Evolutionary conservation across 2,329 filamentous ascomycete genomes (phyloP), one percentile per base, ranked within the genome.

Genomic region (Colletotrichum paranaense): DNA sequence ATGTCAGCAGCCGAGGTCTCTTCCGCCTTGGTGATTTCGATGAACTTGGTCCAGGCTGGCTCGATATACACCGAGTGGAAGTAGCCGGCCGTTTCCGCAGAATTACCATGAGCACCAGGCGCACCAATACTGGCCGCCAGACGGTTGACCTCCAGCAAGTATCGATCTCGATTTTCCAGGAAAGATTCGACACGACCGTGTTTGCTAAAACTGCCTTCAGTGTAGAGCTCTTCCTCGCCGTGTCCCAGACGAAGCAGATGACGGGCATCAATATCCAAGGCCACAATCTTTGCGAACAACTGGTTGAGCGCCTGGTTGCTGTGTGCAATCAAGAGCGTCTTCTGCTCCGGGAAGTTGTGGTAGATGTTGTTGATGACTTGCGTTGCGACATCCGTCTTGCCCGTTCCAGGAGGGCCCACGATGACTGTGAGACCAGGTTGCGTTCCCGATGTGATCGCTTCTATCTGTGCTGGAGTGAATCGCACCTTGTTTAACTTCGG

Each of bases 341-440:
- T 93, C 82, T 99, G 95, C 75, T 92, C 88, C 8, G 97, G 95
- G 81, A 98, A 99, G 83, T 98, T 98, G 86, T 98, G 96, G 80
- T 99, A 99, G 77, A 99, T 93, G 82, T 98, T 98, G 86, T 94
- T 98, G 84, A 99, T 99, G 81, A 98, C 97, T 82, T 99, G 97
- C 5, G 96, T 98, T 60, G 95, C 95, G 66, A 99, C 97, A 83
- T 99, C 97, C n/a, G 97, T 99, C 86, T 99, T 99, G 75, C 97
- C 97, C 7, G 97, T 99, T 67, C 97, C 97, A 8, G 97, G 97
- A 67, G 97, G 97, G 1, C 97, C 97, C 75, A 99, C 94, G 77
- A 99, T 93, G 60, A 99, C 90, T 1, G 96, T 98, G 64, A 99
- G 88, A 24, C 97, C 97, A 46, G 97, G 96, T 78, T 99, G 97